phyloP scores from a whole-genome alignment of 1,284 basidiomycete genomes.

The Pterulicium gracile region DNA sequence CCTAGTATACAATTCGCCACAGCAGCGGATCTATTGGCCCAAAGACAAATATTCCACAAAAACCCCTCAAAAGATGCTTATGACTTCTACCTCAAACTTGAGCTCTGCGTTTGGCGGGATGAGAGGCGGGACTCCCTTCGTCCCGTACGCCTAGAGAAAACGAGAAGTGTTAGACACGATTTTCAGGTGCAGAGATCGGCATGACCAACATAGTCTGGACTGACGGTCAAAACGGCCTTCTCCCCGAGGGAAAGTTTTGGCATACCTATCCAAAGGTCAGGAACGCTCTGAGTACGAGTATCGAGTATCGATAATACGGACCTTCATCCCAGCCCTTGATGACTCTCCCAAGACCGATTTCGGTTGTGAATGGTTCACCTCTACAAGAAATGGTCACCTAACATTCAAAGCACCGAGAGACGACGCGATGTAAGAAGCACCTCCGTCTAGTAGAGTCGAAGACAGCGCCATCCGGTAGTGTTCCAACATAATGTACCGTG shows the following conservation, averaged over 20 bases:
- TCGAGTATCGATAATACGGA: too few relatives aligned
- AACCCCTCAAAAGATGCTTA: conserved; percentile 27
- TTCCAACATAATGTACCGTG: conserved; percentile 21
- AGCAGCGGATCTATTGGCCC: too few relatives aligned
- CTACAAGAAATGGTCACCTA: conserved; percentile 29
- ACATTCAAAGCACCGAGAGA: neutral
- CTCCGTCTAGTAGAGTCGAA: conserved; percentile 15
- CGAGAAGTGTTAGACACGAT: neutral
- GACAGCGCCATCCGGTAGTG: conserved; percentile 16
- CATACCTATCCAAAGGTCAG: conserved; percentile 43
- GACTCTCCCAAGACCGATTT: conserved; percentile 73
- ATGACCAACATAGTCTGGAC: conserved; percentile 56
- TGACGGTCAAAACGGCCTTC: conserved; percentile 61
- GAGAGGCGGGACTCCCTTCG: conserved; percentile 50
- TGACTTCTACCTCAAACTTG: conserved; percentile 54
- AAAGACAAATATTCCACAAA: neutral
- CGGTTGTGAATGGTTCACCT: conserved; percentile 52
- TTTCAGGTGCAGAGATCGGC: conserved; percentile 1
- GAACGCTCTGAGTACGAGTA: conserved; percentile 16
- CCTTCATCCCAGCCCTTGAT: conserved; percentile 92
- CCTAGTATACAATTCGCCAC: too few relatives aligned
- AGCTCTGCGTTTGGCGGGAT: conserved; percentile 54
- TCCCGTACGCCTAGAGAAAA: conserved; percentile 34
- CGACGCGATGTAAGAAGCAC: conserved; percentile 7
- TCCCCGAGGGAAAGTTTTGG: conserved; percentile 67